phyloP scores from a whole-genome alignment of 169 alveolate genomes.

The Plasmodium gonderi region DNA sequence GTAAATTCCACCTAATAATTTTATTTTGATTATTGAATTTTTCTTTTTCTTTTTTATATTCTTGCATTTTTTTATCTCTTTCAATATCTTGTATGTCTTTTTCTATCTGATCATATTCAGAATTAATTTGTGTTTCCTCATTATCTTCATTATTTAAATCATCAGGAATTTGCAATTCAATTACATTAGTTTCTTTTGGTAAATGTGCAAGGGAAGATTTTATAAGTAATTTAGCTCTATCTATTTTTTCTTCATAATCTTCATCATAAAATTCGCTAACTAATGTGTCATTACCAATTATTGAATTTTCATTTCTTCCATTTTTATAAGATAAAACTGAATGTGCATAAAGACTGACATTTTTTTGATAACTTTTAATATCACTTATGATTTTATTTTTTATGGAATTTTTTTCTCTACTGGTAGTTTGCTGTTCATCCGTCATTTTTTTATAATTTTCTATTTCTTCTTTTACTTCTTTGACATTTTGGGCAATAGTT shows the following conservation, averaged over 20 bases:
- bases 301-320: conserved; percentile 20
- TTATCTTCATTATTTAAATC: conserved; percentile 11
- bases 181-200: conserved; percentile 80
- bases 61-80: conserved; percentile 35
- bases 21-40: conserved; percentile 60
- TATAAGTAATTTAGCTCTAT: conserved; percentile 84
- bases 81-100: conserved; percentile 65
- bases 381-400: conserved; percentile 53
- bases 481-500: conserved; percentile 6
- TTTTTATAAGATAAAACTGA: conserved; percentile 32
- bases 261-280: conserved; percentile 47
- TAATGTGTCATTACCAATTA: conserved; percentile 12
- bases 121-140: conserved; percentile 9
- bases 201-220: conserved; percentile 82
- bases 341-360: conserved; percentile 49
- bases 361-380: conserved; percentile 43
- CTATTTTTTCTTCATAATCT: conserved; percentile 79
- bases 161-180: conserved; percentile 77
- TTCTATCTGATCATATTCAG: conserved; percentile 65
- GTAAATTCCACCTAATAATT: conserved; percentile 65
- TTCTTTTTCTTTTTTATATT: conserved; percentile 25
- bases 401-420: background rate
- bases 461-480: conserved; percentile 40
- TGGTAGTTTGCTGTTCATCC: background rate
- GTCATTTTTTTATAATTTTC: background rate